These are phyloP conservation scores for Stereocaulon alpinum DNA, from an alignment of 495 filamentous ascomycete genomes.

Conservation along the genomic window DNA sequence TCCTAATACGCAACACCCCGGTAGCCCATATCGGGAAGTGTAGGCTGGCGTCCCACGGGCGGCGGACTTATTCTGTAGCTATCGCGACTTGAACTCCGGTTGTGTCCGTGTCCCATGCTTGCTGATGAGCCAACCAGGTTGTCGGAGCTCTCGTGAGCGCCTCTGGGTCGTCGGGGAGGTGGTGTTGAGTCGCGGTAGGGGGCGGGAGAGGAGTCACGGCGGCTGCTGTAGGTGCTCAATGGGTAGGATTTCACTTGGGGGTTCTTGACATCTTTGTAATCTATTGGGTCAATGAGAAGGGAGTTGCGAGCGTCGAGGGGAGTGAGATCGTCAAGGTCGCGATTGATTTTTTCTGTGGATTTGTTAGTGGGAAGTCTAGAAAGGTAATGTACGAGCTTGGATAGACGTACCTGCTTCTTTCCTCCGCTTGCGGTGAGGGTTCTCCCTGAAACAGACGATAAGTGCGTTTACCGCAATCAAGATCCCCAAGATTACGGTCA, in stretches of 20 bases:
- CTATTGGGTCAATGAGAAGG: conserved; percentile 54
- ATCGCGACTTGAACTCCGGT: conserved; percentile 32
- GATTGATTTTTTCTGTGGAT: conserved; percentile 62
- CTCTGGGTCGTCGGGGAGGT: conserved; percentile 21
- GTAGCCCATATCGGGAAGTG: conserved; percentile 23
- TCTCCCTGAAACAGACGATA: conserved; percentile 68
- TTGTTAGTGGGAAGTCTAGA: background rate
- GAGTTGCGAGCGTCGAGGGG: conserved; percentile 86
- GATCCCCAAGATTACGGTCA: conserved; percentile 78
- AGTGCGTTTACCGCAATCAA: conserved; percentile 85
- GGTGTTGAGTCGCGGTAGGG: conserved; percentile 35
- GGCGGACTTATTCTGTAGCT: conserved; percentile 26
- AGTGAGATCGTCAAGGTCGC: conserved; percentile 78
- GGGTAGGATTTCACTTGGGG: conserved; percentile 14
- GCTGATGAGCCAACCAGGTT: conserved; percentile 33
- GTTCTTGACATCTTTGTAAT: conserved; percentile 33
- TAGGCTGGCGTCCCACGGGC: conserved; percentile 31
- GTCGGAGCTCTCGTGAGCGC: conserved; percentile 33
- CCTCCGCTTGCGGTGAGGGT: conserved; percentile 74
- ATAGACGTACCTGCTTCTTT: conserved; percentile 69
- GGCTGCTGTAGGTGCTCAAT: conserved; percentile 42
- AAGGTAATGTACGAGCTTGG: background rate
- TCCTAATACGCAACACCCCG: conserved; percentile 17
- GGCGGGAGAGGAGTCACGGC: conserved; percentile 28
- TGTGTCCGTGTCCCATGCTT: conserved; percentile 27